Percentiles rank a stretch among this genome's conserved stretches.
Evolutionary conservation across 2,329 filamentous ascomycete species (phyloP).

Genomic region (Curvularia spicifera): DNA sequence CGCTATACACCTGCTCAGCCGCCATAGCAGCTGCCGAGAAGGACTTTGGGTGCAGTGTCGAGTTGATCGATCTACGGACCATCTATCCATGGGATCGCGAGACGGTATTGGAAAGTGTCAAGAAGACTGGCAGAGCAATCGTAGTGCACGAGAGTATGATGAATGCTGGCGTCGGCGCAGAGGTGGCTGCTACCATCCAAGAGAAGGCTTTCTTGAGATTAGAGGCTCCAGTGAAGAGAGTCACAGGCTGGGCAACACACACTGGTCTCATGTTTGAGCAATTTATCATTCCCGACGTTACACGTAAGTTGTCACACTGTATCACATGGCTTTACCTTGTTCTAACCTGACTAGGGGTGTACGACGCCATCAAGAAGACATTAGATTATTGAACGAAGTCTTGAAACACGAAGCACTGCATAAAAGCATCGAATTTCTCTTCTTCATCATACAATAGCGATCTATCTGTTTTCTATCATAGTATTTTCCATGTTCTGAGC

Average conservation of each 20-base stretch:
- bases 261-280: constrained; percentile 77
- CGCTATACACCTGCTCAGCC: constrained; percentile 80
- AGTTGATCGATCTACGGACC: constrained; percentile 86
- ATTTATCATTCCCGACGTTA: constrained; percentile 78
- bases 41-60: constrained; percentile 74
- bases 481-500: background rate
- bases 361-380: constrained; percentile 57
- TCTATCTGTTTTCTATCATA: background rate
- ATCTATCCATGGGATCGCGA: constrained; percentile 91
- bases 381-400: constrained; percentile 50
- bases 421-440: background rate
- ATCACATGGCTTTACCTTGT: constrained; percentile 27
- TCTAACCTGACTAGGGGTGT: constrained; percentile 47
- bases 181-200: constrained; percentile 87
- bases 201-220: constrained; percentile 83
- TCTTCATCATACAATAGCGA: background rate
- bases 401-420: too few species aligned
- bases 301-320: constrained; percentile 67
- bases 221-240: constrained; percentile 82
- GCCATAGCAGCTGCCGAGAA: constrained; percentile 80
- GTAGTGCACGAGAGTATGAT: constrained; percentile 94
- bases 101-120: constrained; percentile 80
- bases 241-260: constrained; percentile 90
- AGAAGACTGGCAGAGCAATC: constrained; percentile 83
- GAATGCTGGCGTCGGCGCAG: constrained; percentile 86